Evolutionary conservation across 202 grass and related monocot genomes (phyloP), one percentile per base, ranked within the genome.

Genomic region (Panicum hallii): DNA sequence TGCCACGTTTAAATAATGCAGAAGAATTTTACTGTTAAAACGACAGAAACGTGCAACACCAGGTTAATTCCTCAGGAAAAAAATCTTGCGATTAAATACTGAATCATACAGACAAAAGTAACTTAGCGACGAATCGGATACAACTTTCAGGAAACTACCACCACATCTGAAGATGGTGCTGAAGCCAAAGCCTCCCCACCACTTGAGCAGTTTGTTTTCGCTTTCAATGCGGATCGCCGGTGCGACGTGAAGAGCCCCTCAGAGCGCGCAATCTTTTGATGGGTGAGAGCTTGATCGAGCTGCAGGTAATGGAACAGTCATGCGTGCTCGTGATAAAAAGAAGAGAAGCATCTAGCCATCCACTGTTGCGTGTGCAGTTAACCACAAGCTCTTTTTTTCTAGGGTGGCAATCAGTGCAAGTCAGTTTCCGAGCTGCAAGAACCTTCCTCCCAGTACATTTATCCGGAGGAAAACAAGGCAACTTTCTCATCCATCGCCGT

Each of bases 401-500:
- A 38, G 69, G 76, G 23, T 16, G 56, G 67, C 20, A 57, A 85
- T 79, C 38, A 61, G 61, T 80, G 76, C 50, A 20, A 14, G 56
- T 77, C 70, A 75, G 26, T 77, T 30, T 19, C 34, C 5, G 8
- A 52, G 57, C 28, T 63, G 23, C 23, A 80, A 81, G 63, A 84
- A 89, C 49, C 77, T 67, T 84, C 62, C 49, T 68, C 70, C 40
- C 52, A 54, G 16, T 75, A 80, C 62, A 85, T 75, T 67, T 52
- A 85, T 70, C 61, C 44, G 11, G 36, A 54, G 22, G 23, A 55
- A 88, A 76, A 34, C 63, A 85, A 52, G 1, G 70, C 47, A 73
- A 40, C 55, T 71, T 83, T 63, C 54, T 34, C 45, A 17, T 36
- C 28, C 63, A 16, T 22, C 45, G 22, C 44, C 42, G 4, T 34